These are phyloP conservation scores for Thielaviopsis punctulata DNA, from an alignment of 2,329 filamentous ascomycete genomes.

Conservation along the genomic window DNA sequence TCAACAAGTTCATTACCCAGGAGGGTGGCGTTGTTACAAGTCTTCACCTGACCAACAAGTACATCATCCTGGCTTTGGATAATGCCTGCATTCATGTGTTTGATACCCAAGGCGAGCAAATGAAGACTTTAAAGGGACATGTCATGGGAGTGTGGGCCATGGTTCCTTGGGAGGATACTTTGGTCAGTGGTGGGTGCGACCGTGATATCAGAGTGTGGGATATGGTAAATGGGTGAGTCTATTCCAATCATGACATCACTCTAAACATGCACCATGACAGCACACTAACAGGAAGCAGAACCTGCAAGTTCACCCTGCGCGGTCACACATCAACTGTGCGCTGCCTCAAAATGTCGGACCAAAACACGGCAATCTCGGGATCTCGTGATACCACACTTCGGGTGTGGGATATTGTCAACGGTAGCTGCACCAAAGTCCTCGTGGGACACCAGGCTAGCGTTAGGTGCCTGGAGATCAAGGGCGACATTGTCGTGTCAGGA, in stretches of 20 bases:
- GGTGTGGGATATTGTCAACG: constrained; percentile 84
- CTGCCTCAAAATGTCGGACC: constrained; percentile 93
- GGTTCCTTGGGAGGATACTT: constrained; percentile 90
- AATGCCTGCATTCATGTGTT: constrained; percentile 99
- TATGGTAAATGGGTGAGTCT: constrained; percentile 66
- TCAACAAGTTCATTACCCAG: constrained; percentile 76
- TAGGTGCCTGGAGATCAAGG: constrained; percentile 85
- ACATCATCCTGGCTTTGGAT: constrained; percentile 93
- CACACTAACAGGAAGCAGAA: constrained; percentile 28
- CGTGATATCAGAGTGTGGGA: constrained; percentile 96
- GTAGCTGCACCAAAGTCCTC: constrained; percentile 77
- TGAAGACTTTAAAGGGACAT: constrained; percentile 82
- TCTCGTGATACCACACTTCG: constrained; percentile 87
- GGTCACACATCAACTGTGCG: constrained; percentile 94
- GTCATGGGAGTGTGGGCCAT: constrained; percentile 99
- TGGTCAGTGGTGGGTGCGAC: constrained; percentile 93
- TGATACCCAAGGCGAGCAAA: constrained; percentile 72
- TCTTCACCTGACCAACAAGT: constrained; percentile 81
- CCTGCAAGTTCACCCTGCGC: constrained; percentile 64
- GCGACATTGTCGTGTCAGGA: constrained; percentile 91
- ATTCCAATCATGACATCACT: background rate
- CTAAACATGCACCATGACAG: background rate
- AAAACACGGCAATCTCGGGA: constrained; percentile 85
- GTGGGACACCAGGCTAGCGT: constrained; percentile 93
- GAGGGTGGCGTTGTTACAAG: constrained; percentile 96